These are phyloP conservation scores for Pseudocercospora cruenta DNA, from an alignment of 2,329 filamentous ascomycete species.

Conservation along the genomic window DNA sequence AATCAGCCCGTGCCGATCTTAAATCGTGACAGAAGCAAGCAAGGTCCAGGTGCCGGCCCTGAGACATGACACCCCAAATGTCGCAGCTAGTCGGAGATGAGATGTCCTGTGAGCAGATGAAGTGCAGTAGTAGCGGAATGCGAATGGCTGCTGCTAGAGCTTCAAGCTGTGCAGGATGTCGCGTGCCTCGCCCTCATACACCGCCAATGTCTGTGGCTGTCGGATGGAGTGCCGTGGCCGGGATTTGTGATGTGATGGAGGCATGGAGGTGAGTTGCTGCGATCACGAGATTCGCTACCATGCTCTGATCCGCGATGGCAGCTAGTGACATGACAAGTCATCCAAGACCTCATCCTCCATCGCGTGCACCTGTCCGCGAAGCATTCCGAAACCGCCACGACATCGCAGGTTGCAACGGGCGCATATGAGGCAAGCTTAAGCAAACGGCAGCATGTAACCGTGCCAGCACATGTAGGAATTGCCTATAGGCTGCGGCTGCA, in stretches of 20 bases:
- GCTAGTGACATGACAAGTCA: conserved; percentile 4
- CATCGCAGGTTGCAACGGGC: background rate
- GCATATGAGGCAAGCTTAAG: background rate
- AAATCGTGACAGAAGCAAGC: background rate
- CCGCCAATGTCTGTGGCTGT: background rate
- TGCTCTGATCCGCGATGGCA: background rate
- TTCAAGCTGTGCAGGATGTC: background rate
- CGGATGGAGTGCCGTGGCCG: background rate
- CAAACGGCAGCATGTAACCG: background rate
- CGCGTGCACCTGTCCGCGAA: background rate
- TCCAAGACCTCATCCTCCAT: background rate
- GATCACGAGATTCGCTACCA: background rate
- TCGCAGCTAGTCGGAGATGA: background rate
- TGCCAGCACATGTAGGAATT: conserved; percentile 2
- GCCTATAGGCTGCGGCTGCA: background rate
- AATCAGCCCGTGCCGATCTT: background rate
- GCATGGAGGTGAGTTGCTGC: background rate
- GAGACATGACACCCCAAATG: conserved; percentile 1
- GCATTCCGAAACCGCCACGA: background rate
- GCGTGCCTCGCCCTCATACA: background rate
- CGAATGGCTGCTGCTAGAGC: background rate
- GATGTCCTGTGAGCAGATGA: background rate
- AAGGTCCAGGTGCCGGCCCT: background rate
- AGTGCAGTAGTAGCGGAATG: background rate
- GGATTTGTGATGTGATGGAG: conserved; percentile 1